Evolutionary conservation across 2,329 filamentous ascomycete genomes (phyloP), one percentile per base, ranked within the genome.

Genomic region (Aspergillus awamori): DNA sequence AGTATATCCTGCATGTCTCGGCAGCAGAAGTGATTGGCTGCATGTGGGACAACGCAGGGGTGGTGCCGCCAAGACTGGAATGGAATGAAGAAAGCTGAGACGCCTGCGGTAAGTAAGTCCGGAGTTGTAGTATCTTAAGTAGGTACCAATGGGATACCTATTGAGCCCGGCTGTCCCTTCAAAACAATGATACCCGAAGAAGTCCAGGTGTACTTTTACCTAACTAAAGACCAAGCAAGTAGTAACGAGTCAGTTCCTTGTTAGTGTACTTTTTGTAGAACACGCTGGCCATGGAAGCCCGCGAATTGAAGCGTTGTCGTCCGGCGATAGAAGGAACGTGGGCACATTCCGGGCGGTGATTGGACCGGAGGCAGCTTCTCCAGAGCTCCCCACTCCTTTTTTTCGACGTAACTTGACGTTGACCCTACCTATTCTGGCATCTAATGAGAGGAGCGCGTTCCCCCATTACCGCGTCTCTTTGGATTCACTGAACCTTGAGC

Each of bases 311-410:
- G 22, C 22, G 36, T 39, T 47, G 56, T 45, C 49, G 38, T 33
- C 43, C 7, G 48, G 53, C 28, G 33, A 33, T 30, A 45, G 28
- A 48, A 30, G 39, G 57, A 67, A 67, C 66, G 66, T 67, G 66
- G 66, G 66, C 54, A 28, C 20, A 53, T 58, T 52, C 28, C 22
- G 45, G 20, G 17, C n/a, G 7, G 2, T 65, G 52, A 65, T 68
- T 68, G 64, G 66, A 2, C 57, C 60, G 63, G 61, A 61, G 30
- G 41, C 59, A 67, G 61, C 65, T 66, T 66, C 53, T 45, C 58
- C 60, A 62, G 57, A 64, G 63, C 60, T 67, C 63, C 26, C 66
- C 63, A 63, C 61, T 60, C 41, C 56, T 62, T 60, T 45, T 56
- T 55, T 33, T 43, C 53, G 43, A 43, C 26, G 53, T 41, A 30